Conservation (phyloP, 768 basidiomycete species). For the Crassisporium funariophilum region DNA sequence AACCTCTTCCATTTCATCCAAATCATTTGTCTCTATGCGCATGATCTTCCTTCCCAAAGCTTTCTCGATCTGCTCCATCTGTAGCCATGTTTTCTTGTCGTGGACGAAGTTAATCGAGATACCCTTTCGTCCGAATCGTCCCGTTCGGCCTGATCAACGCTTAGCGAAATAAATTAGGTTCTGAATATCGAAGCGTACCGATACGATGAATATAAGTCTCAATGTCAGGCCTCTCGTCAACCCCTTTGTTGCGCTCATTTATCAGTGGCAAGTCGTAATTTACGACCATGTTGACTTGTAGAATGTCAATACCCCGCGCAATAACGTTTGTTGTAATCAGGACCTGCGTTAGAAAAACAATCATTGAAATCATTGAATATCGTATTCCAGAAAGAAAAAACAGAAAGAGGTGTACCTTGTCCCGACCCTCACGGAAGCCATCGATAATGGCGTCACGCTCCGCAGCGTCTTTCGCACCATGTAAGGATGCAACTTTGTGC, state of each 20-base stretch:
- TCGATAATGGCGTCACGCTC: slow-evolving; percentile 95
- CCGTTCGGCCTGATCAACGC: slow-evolving; percentile 79
- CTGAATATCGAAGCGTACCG: slow-evolving; percentile 50
- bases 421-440: slow-evolving; percentile 92
- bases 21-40: slow-evolving; percentile 84
- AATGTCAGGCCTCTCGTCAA: slow-evolving; percentile 75
- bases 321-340: slow-evolving; percentile 99
- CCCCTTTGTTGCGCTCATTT: slow-evolving; percentile 61
- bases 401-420: slow-evolving; percentile 63
- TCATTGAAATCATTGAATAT: not conserved
- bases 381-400: not conserved
- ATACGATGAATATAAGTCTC: slow-evolving; percentile 99
- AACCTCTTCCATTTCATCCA: slow-evolving; percentile 96
- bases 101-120: slow-evolving; percentile 98
- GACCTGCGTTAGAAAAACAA: slow-evolving; percentile 34
- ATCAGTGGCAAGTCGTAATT: slow-evolving; percentile 95
- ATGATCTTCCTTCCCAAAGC: slow-evolving; percentile 77
- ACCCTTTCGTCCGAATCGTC: slow-evolving; percentile 96
- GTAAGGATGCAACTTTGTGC: slow-evolving; percentile 94
- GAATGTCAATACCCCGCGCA: slow-evolving; percentile 96
- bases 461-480: slow-evolving; percentile 87
- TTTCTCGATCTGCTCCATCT: slow-evolving; percentile 90
- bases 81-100: slow-evolving; percentile 80
- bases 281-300: slow-evolving; percentile 99
- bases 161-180: not conserved